Base-by-base conservation (phyloP, 1,284 basidiomycete genomes). In the Exobasidium rhododendri region DNA sequence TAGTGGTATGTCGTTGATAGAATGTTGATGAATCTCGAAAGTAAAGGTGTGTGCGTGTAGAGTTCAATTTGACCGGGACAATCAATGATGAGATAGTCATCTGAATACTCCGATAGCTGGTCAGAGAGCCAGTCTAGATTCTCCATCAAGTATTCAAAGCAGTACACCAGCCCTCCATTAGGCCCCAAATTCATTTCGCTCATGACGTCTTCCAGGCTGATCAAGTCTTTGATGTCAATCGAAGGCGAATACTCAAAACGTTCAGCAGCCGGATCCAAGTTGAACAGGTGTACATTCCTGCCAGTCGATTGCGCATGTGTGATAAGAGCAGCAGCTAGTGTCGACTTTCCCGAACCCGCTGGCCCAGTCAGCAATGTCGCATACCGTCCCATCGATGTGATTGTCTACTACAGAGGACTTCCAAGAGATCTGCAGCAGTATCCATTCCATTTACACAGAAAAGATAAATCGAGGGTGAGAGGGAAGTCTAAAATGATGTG, bases 61-160 rank as follows among this genome's bases (percentile, higher is more conserved):
- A 99, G 85, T 82, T 99, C 96, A 72, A 99, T 99, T 82, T 99
- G 96, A 43, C 92, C 94, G 67, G 96, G 96, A 78, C 96, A 98
- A 83, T 99, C 96, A 68, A 99, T 89, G 70, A 99, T 88, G 51
- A 99, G 85, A 82, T 97, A 99, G 82, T 99, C 96, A 75, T 97
- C 91, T 49, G 97, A 93, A 80, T 87, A 98, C 13, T 88, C 87
- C 10, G 93, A 94, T 1, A 99, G 84, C 77, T 97, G 91, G 79
- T 97, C 94, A 72, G 97, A 92, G n/a, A 98, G 84, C 96, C 96
- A 99, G 81, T 98, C 96, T 81, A 97, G 89, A 77, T 99, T 97
- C 78, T 97, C 87, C 65, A 97, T 82, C 58, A 99, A 85, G 82
- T 98, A 98, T 93, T 99, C 96, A 81, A 99, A 98, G 82, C 96